These are phyloP conservation scores for Plantago rigida DNA, from an alignment of 305 asterid species.

Conservation along the genomic window DNA sequence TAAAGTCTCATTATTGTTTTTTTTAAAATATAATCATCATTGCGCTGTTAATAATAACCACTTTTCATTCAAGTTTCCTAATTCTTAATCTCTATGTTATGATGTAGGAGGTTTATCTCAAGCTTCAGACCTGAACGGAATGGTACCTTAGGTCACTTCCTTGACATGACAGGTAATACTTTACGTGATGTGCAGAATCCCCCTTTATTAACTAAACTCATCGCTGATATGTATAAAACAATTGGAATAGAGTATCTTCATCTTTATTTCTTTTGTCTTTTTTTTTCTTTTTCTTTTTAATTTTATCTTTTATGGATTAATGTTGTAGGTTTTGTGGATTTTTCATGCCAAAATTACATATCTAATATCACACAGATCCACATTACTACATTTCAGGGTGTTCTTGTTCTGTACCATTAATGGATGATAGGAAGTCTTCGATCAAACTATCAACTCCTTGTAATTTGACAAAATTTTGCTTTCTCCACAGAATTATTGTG, in stretches of 20 bases:
- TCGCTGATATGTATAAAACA: neutral
- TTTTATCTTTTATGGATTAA: too few relatives aligned
- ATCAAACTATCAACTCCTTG: slow-evolving; percentile 12
- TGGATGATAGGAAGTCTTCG: neutral
- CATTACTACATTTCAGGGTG: neutral
- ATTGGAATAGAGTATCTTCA: neutral
- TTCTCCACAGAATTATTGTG: slow-evolving; percentile 63
- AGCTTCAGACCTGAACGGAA: slow-evolving; percentile 72
- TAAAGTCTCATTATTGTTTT: neutral
- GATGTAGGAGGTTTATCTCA: slow-evolving; percentile 78
- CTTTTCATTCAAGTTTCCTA: slow-evolving; percentile 2
- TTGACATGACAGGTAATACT: slow-evolving; percentile 59
- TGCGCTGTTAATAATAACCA: neutral
- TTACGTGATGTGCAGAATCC: slow-evolving; percentile 17
- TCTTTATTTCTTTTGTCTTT: neutral
- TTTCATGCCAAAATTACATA: too few relatives aligned
- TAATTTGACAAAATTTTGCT: slow-evolving; percentile 16
- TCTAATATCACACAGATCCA: too few relatives aligned
- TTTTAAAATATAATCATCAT: slow-evolving; percentile 15
- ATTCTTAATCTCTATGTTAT: slow-evolving; percentile 19
- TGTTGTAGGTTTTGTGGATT: too few relatives aligned
- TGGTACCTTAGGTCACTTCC: slow-evolving; percentile 58
- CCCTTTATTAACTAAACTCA: slow-evolving; percentile 5
- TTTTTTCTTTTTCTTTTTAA: neutral
- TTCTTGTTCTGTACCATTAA: neutral